A percentile compares a stretch with the other conserved stretches of the same genome.
Evolutionary conservation across 768 basidiomycete genomes (phyloP).

Genomic region (Suillus weaverae): DNA sequence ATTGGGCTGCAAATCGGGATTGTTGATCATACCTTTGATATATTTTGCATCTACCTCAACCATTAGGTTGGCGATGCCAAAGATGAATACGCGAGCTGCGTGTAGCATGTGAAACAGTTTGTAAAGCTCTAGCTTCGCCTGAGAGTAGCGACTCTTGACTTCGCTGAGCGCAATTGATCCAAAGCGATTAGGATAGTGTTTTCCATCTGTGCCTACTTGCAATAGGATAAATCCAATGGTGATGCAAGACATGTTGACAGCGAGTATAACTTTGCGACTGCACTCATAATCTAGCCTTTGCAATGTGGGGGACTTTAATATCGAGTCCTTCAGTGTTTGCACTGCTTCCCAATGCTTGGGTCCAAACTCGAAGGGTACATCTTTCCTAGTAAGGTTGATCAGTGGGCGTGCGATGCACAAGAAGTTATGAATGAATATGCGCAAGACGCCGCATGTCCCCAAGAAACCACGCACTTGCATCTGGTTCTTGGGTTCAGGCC

Average conservation of each 20-base stretch:
- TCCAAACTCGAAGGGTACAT: constrained; percentile 23
- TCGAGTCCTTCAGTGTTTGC: too few relatives aligned
- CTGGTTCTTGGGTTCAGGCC: constrained; percentile 20
- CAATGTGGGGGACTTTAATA: too few relatives aligned
- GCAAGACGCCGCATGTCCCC: constrained; percentile 23
- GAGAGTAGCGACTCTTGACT: constrained; percentile 13
- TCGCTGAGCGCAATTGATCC: constrained; percentile 40
- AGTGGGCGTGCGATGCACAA: constrained; percentile 22
- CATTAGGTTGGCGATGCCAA: constrained; percentile 26
- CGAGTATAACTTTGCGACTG: too few relatives aligned
- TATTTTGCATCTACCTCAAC: constrained; percentile 31
- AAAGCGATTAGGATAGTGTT: constrained; percentile 32
- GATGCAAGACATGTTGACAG: too few relatives aligned
- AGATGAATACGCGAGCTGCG: constrained; percentile 19
- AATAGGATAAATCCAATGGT: neutral
- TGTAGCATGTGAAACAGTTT: constrained; percentile 22
- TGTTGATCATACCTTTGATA: constrained; percentile 38
- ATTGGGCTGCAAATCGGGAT: constrained; percentile 31
- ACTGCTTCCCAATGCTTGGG: neutral
- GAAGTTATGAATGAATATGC: constrained; percentile 33
- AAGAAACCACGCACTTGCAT: constrained; percentile 29
- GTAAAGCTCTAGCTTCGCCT: constrained; percentile 29
- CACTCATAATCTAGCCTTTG: too few relatives aligned
- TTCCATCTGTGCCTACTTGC: constrained; percentile 21
- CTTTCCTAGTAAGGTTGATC: constrained; percentile 26